phyloP scores from a whole-genome alignment of 495 filamentous ascomycete species.

The Elasticomyces elasticus region DNA sequence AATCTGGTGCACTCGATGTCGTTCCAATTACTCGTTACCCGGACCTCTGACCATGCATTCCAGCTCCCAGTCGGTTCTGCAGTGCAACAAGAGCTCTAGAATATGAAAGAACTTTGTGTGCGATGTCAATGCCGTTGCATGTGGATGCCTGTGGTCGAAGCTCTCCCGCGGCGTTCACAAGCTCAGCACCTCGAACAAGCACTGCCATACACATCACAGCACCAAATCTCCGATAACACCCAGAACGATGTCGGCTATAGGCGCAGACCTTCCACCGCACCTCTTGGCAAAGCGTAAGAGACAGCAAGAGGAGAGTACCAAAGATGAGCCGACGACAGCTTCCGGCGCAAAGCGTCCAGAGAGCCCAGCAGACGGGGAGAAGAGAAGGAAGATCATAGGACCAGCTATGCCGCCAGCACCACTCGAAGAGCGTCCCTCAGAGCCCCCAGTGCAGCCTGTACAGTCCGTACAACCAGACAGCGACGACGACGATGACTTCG shows the following conservation, averaged over 20 bases:
- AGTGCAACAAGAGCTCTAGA: too few species aligned
- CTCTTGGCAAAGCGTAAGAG: conserved; percentile 34
- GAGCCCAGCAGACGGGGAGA: conserved; percentile 29
- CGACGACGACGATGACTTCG: conserved; percentile 58
- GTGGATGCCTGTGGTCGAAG: not conserved
- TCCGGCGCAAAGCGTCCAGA: conserved; percentile 23
- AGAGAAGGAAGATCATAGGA: conserved; percentile 38
- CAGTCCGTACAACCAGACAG: conserved; percentile 36
- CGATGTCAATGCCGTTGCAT: too few species aligned
- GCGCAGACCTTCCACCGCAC: conserved; percentile 33
- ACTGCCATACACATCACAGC: not conserved
- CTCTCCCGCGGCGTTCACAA: not conserved
- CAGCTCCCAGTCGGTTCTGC: too few species aligned
- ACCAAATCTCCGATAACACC: not conserved
- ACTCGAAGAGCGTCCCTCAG: conserved; percentile 35
- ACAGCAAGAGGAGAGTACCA: conserved; percentile 24
- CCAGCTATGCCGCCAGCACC: conserved; percentile 41
- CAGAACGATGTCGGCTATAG: conserved; percentile 32
- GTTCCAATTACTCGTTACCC: too few species aligned
- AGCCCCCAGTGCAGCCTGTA: conserved; percentile 22
- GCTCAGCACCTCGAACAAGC: not conserved
- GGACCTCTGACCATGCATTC: too few species aligned
- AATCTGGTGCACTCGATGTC: not conserved
- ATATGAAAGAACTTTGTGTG: too few species aligned
- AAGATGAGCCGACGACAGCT: conserved; percentile 18